A percentile compares a stretch with the other conserved stretches of the same genome.
These are phyloP conservation scores for Fusarium cicatricum DNA, from an alignment of 2,329 filamentous ascomycete species.

Conservation along the genomic window DNA sequence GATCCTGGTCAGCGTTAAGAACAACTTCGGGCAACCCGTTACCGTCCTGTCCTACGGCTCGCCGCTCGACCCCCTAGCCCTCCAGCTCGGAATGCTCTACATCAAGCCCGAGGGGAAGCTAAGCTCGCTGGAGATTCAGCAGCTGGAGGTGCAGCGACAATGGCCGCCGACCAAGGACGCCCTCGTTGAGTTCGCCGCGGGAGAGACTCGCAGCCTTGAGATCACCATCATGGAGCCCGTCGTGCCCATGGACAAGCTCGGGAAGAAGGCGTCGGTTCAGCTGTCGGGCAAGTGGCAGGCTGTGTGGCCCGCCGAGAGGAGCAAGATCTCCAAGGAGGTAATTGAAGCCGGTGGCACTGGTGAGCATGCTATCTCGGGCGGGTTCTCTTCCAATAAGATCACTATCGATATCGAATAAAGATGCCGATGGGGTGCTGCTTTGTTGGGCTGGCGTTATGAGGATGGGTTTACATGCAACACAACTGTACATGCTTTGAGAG, in stretches of 20 bases:
- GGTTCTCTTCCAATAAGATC: constrained; percentile 33
- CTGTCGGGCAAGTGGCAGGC: constrained; percentile 51
- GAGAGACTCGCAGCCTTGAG: constrained; percentile 46
- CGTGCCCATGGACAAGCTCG: constrained; percentile 47
- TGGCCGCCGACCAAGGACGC: constrained; percentile 52
- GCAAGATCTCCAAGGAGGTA: constrained; percentile 31
- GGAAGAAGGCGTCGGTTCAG: constrained; percentile 44
- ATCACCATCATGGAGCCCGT: constrained; percentile 49
- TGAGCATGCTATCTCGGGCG: constrained; percentile 34
- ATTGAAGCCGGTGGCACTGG: constrained; percentile 23
- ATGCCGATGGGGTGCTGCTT: neutral
- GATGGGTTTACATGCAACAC: neutral
- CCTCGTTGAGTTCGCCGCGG: constrained; percentile 51
- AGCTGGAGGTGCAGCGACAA: constrained; percentile 49
- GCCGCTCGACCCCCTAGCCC: constrained; percentile 54
- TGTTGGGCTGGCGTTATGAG: neutral
- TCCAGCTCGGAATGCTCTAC: constrained; percentile 52
- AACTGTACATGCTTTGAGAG: neutral
- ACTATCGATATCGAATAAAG: constrained; percentile 25
- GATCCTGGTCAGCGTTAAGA: constrained; percentile 51
- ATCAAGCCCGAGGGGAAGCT: constrained; percentile 49
- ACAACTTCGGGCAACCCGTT: constrained; percentile 47
- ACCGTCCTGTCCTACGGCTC: constrained; percentile 55
- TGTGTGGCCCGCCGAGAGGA: constrained; percentile 42
- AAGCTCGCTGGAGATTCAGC: constrained; percentile 48